A percentile compares a stretch with the other conserved stretches of the same genome.
phyloP scores from a whole-genome alignment of 2,329 filamentous ascomycete genomes.

The Penicillium sclerotiorum region DNA sequence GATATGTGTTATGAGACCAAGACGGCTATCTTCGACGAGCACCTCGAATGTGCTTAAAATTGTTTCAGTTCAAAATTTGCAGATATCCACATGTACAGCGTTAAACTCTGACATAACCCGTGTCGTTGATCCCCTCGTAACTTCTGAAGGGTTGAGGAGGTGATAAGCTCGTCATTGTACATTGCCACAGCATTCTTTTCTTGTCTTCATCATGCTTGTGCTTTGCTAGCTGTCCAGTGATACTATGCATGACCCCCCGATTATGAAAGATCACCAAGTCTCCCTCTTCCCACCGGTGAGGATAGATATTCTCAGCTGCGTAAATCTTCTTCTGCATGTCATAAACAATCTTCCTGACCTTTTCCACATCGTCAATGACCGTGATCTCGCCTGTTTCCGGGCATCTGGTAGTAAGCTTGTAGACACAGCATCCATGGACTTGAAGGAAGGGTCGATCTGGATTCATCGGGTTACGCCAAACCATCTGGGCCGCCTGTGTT shows the following conservation, averaged over 20 bases:
- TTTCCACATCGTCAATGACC: slow-evolving; percentile 11
- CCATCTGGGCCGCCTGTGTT: slow-evolving; percentile 12
- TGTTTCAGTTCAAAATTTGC: background rate
- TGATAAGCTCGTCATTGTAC: slow-evolving; percentile 14
- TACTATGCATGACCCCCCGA: slow-evolving; percentile 15
- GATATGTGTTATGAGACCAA: too few relatives aligned
- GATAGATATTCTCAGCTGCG: slow-evolving; percentile 14
- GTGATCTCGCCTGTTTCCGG: slow-evolving; percentile 7
- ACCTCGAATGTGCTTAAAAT: too few relatives aligned
- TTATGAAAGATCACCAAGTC: slow-evolving; percentile 19
- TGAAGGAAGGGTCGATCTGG: slow-evolving; percentile 14
- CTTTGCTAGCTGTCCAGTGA: slow-evolving; percentile 14
- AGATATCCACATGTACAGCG: too few relatives aligned
- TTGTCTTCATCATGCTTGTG: slow-evolving; percentile 12
- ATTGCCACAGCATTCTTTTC: slow-evolving; percentile 14
- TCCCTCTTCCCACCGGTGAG: slow-evolving; percentile 15
- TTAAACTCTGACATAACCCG: slow-evolving; percentile 4
- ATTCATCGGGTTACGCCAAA: slow-evolving; percentile 12
- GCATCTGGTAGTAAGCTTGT: slow-evolving; percentile 11
- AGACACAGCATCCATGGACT: slow-evolving; percentile 15
- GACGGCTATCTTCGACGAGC: too few relatives aligned
- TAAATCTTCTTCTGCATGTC: slow-evolving; percentile 17
- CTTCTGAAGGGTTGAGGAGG: slow-evolving; percentile 9
- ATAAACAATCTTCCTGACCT: slow-evolving; percentile 10
- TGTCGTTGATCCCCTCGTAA: slow-evolving; percentile 9